Percentiles rank a stretch among this genome's conserved stretches.
These are phyloP conservation scores for Dissoconium aciculare DNA, from an alignment of 2,329 filamentous ascomycete genomes.

Conservation along the genomic window DNA sequence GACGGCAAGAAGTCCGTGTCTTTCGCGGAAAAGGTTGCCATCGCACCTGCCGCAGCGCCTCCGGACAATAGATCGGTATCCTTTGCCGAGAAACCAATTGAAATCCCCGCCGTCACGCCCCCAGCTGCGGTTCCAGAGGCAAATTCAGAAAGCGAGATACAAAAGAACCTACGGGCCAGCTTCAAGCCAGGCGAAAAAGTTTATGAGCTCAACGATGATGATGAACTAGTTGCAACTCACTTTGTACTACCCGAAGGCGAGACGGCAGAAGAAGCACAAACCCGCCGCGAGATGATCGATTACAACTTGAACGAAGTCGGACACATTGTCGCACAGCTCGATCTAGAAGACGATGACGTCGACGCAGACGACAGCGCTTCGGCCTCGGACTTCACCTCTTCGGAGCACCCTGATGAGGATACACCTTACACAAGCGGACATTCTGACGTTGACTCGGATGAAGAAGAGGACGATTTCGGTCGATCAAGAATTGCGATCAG, in stretches of 20 bases:
- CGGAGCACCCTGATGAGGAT: slow-evolving; percentile 26
- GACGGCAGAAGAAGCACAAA: slow-evolving; percentile 59
- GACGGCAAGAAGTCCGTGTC: slow-evolving; percentile 23
- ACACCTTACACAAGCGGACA: slow-evolving; percentile 31
- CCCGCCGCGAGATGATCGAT: slow-evolving; percentile 77
- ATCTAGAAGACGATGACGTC: slow-evolving; percentile 52
- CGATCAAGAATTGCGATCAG: slow-evolving; percentile 51
- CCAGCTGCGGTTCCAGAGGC: not conserved
- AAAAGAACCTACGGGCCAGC: slow-evolving; percentile 16
- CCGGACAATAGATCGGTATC: slow-evolving; percentile 21
- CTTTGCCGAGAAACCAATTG: slow-evolving; percentile 20
- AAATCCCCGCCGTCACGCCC: slow-evolving; percentile 17
- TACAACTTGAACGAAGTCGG: slow-evolving; percentile 83
- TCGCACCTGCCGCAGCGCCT: slow-evolving; percentile 22
- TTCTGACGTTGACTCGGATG: slow-evolving; percentile 49
- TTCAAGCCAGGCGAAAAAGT: slow-evolving; percentile 27
- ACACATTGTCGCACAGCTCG: slow-evolving; percentile 79
- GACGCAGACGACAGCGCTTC: slow-evolving; percentile 28
- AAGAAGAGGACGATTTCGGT: slow-evolving; percentile 63
- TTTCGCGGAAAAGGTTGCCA: slow-evolving; percentile 23
- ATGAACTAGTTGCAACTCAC: slow-evolving; percentile 25
- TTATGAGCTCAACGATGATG: slow-evolving; percentile 30
- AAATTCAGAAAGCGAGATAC: slow-evolving; percentile 9
- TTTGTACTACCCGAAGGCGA: slow-evolving; percentile 60
- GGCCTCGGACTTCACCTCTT: slow-evolving; percentile 15